Evolutionary conservation across 345 rosid genomes (phyloP), one percentile per base, ranked within the genome.

Genomic region (Camelina hispida): DNA sequence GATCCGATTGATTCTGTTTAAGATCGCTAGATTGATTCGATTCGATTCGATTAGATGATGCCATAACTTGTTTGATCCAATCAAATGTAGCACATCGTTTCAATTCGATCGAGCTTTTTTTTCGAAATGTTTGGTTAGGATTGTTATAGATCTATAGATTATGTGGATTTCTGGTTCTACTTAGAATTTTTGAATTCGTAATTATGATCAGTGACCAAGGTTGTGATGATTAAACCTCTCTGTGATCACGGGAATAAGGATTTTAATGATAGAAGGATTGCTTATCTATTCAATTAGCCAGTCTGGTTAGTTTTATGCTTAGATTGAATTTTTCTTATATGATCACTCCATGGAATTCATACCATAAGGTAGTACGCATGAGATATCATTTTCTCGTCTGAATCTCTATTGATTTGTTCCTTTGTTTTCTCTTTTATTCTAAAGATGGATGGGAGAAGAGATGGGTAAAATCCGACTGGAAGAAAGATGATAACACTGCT

Each of bases 401-500:
- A 25, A 3, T 25, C 28, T 25, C 28, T 25, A 3, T 25, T 4
- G 28, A 3, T 25, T 0, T 25, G 28, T 25, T 25, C 4, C 4
- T 25, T 25, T 15, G 51, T n/a, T n/a, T 3, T 46, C 18, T n/a
- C 14, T 25, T 15, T 15, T 2, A 15, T 43, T 42, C 9, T 68
- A 34, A 46, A 96, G 99, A 91, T 76, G 99, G 99, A 79, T 96
- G 99, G 99, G 97, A 93, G 79, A 89, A 20, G 7, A 77, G 89
- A 51, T 96, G 99, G 97, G 96, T 92, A 20, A 81, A 76, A 75
- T 93, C 98, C 12, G 96, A 93, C 32, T 93, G 98, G 99, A 96
- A 89, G 83, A 90, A 78, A 79, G 98, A 96, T 71, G 95, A 93
- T 20, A 88, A 79, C 67, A 62, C 81, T 78, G 98, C 96, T 35